phyloP scores from a whole-genome alignment of 2,329 filamentous ascomycete genomes.

The Aphanoascus verrucosus region DNA sequence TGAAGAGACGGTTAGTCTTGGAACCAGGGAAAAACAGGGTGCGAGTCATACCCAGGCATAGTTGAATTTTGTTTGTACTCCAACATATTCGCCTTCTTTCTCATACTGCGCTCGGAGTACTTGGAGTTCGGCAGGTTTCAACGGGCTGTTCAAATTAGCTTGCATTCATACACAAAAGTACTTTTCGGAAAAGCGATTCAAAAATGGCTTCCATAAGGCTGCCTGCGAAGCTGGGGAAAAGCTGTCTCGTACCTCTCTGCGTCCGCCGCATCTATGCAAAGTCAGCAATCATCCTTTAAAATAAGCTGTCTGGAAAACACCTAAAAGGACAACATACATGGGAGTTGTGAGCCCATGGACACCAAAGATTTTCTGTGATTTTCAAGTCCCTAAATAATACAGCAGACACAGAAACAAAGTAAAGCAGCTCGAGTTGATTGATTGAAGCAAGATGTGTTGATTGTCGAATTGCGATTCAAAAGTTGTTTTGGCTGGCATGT shows the following conservation, averaged over 20 bases:
- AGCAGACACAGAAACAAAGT: too few species aligned
- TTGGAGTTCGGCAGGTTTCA: slow-evolving; percentile 83
- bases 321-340: slow-evolving; percentile 33
- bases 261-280: slow-evolving; percentile 74
- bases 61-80: slow-evolving; percentile 98
- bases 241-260: slow-evolving; percentile 72
- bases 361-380: too few species aligned
- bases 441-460: not conserved
- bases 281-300: slow-evolving; percentile 11
- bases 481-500: slow-evolving; percentile 2
- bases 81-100: slow-evolving; percentile 93
- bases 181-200: not conserved
- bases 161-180: not conserved
- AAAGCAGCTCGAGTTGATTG: slow-evolving; percentile 3
- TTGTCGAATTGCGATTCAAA: not conserved
- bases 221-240: not conserved
- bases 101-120: slow-evolving; percentile 91
- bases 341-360: slow-evolving; percentile 39
- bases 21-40: too few species aligned
- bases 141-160: slow-evolving; percentile 47
- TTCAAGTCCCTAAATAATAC: too few species aligned
- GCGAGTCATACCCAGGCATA: slow-evolving; percentile 75
- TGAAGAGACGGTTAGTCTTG: too few species aligned
- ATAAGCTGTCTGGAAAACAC: not conserved
- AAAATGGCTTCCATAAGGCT: not conserved